Percentiles rank a stretch among this genome's conserved stretches.
Evolutionary conservation across 371 early-diverging fungal genomes (phyloP).

Genomic region (Mucor plumbeus): DNA sequence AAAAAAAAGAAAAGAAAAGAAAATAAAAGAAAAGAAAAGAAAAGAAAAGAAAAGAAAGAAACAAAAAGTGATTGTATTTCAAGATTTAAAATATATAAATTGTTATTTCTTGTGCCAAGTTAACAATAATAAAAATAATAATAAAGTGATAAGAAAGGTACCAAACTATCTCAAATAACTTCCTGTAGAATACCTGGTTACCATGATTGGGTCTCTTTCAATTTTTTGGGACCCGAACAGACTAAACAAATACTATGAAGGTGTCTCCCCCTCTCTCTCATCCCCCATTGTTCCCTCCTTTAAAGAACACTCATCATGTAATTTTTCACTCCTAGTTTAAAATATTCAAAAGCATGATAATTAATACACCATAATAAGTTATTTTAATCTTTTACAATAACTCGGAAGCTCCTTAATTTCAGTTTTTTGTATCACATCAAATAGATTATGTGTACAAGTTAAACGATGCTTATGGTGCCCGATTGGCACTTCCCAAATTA

Average conservation of each 20-base stretch:
- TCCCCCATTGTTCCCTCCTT: neutral
- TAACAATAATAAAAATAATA: too few relatives aligned
- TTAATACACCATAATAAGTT: neutral
- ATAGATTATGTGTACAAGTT: neutral
- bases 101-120: neutral
- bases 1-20: neutral
- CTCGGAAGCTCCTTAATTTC: conserved; percentile 5
- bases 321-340: neutral
- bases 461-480: neutral
- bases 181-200: neutral
- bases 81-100: neutral
- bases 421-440: neutral
- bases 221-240: conserved; percentile 5
- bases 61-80: neutral
- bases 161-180: neutral
- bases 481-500: neutral
- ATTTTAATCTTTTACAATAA: neutral
- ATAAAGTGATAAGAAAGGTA: neutral
- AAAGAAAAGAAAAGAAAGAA: too few relatives aligned
- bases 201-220: conserved; percentile 13
- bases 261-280: neutral
- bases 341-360: neutral
- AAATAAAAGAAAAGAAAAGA: neutral
- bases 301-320: neutral
- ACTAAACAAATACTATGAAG: neutral